Conservation (phyloP, 345 rosid species). For the Theobroma cacao region DNA sequence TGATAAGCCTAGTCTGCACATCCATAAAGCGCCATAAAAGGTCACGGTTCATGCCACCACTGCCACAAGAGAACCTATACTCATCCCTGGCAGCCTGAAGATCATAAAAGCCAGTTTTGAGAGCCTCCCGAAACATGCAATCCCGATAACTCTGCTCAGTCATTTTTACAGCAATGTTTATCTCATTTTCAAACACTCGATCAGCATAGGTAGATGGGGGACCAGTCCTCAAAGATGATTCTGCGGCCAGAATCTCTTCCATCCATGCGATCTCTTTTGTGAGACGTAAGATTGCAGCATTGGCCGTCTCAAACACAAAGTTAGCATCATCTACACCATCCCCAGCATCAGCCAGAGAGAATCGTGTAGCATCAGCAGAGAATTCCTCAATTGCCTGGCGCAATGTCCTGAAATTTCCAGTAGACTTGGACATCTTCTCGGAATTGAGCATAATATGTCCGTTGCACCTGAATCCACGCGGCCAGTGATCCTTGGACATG, state of each 20-base stretch:
- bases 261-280: conserved; percentile 92
- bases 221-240: conserved; percentile 68
- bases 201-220: conserved; percentile 79
- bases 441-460: conserved; percentile 96
- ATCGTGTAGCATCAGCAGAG: conserved; percentile 90
- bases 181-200: conserved; percentile 79
- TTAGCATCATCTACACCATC: conserved; percentile 99
- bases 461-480: conserved; percentile 89
- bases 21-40: conserved; percentile 77
- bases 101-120: conserved; percentile 86
- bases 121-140: conserved; percentile 90
- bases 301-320: conserved; percentile 86
- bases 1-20: conserved; percentile 80
- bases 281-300: conserved; percentile 82
- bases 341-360: conserved; percentile 92
- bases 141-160: conserved; percentile 65
- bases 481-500: conserved; percentile 79
- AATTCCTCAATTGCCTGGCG: conserved; percentile 80
- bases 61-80: conserved; percentile 83
- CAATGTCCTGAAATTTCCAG: conserved; percentile 90
- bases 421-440: conserved; percentile 96
- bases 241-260: conserved; percentile 72
- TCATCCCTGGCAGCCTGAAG: conserved; percentile 94
- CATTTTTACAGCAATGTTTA: conserved; percentile 71
- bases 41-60: conserved; percentile 67